Conservation (phyloP, 129 eudicot genomes). For the Artemisia tridentata region DNA sequence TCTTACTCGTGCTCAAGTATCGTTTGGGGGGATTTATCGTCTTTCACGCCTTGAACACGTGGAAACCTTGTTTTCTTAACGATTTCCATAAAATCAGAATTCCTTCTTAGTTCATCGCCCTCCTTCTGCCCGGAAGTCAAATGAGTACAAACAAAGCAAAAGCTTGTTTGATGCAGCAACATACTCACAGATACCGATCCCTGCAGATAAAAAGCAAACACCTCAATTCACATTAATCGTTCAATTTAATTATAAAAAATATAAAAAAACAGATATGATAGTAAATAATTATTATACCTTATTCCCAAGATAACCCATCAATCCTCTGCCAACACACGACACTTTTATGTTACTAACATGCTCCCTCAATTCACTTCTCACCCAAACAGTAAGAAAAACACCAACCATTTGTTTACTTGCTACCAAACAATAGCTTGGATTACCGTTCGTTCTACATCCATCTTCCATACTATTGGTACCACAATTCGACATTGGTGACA, state of each 20-base stretch:
- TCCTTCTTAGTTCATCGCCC: conserved; percentile 85
- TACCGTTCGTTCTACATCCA: conserved; percentile 26
- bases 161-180: conserved; percentile 90
- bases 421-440: conserved; percentile 69
- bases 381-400: conserved; percentile 87
- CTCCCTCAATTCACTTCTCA: conserved; percentile 73
- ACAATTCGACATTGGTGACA: conserved; percentile 50
- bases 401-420: conserved; percentile 99
- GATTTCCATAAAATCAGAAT: conserved; percentile 93
- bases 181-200: conserved; percentile 94
- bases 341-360: conserved; percentile 77
- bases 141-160: conserved; percentile 91
- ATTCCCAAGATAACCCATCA: conserved; percentile 97
- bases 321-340: conserved; percentile 97
- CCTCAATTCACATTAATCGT: background rate
- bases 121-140: conserved; percentile 92
- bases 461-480: conserved; percentile 51
- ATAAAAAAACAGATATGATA: background rate
- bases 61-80: conserved; percentile 88
- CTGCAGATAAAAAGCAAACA: conserved; percentile 39
- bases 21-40: conserved; percentile 84
- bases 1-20: conserved; percentile 91
- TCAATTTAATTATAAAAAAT: background rate
- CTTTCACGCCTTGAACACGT: conserved; percentile 48
- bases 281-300: conserved; percentile 50